Evolutionary conservation across 371 early-diverging fungal species (phyloP), one percentile per base, ranked within the genome.

Genomic region (Mortierella sp.): DNA sequence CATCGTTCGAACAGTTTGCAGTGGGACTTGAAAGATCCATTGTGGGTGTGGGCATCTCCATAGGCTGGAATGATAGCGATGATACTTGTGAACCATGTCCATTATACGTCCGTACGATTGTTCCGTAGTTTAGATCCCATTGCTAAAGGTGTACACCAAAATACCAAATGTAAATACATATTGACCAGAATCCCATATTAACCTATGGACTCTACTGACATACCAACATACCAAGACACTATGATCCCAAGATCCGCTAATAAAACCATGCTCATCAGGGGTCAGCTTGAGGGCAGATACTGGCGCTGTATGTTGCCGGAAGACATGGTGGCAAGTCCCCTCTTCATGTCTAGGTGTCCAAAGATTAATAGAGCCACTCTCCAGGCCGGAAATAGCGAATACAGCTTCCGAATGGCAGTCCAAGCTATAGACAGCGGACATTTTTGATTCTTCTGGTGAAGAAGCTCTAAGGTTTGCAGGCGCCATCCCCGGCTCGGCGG

Each of bases 161-260:
- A 52, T 60, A 64, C 32, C 24, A 6, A 58, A 73, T 38, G 62
- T 47, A 36, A 58, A 40, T 47, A 43, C 69, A 58, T 58, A 38
- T 36, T 15, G 55, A 52, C 21, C 22, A 52, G 36, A 19, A 21
- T 21, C n/a, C 9, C 19, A 52, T 22, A 3, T 55, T 28, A 24
- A 28, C 55, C 2, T 22, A 10, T 8, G 32, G 36, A 8, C 32
- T 10, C 8, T 21, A 19, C 11, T 9, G 22, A 16, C 87, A 76
- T 89, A 93, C 11, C 16, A 38, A 16, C 87, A 76, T 89, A 93
- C 94, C 83, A 92, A 21, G 24, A 95, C 84, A 1, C 83, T 83
- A 71, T 91, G 91, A 77, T 98, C 99, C 99, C 98, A 98, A 28
- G 97, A 94, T 5, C 98, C 99, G 77, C 96, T 96, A 47, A 97